Evolutionary conservation across 805 yeast genomes (phyloP).

Genomic region (Saccharomycopsis javanensis): DNA sequence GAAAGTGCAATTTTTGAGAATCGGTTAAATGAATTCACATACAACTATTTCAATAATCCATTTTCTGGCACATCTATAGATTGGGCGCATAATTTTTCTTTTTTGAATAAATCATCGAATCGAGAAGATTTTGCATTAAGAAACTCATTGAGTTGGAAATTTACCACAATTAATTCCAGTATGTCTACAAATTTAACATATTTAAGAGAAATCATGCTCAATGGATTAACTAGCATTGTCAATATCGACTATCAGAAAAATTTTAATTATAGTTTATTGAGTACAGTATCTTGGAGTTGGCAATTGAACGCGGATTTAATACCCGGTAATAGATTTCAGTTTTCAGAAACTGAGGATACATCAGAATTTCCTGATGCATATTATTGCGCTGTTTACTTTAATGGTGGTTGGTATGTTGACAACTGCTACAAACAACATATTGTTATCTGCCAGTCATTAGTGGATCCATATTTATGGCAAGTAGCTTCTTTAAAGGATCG

Average conservation of each 20-base stretch:
- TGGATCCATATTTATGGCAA: constrained; percentile 33
- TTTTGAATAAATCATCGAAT: neutral
- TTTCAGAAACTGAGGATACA: neutral
- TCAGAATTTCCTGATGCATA: constrained; percentile 8
- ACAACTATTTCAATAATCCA: neutral
- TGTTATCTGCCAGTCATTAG: constrained; percentile 45
- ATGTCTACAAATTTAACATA: neutral
- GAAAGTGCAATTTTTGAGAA: neutral
- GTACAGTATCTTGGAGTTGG: constrained; percentile 14
- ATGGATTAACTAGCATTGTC: constrained; percentile 3
- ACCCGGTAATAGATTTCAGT: neutral
- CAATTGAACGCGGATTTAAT: neutral
- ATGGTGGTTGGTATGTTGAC: constrained; percentile 50
- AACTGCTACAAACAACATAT: constrained; percentile 51
- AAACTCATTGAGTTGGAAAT: constrained; percentile 6
- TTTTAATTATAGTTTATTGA: neutral
- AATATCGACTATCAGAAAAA: neutral
- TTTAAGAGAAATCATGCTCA: constrained; percentile 3
- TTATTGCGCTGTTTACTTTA: constrained; percentile 14
- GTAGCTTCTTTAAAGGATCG: constrained; percentile 25
- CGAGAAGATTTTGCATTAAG: neutral
- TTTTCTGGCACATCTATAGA: neutral
- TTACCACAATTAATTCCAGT: neutral
- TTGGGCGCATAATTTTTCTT: neutral
- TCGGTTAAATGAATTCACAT: neutral